A percentile compares a stretch with the other conserved stretches of the same genome.
Conservation (phyloP, 2,329 filamentous ascomycete genomes). For the Epichloe brachyelytri region DNA sequence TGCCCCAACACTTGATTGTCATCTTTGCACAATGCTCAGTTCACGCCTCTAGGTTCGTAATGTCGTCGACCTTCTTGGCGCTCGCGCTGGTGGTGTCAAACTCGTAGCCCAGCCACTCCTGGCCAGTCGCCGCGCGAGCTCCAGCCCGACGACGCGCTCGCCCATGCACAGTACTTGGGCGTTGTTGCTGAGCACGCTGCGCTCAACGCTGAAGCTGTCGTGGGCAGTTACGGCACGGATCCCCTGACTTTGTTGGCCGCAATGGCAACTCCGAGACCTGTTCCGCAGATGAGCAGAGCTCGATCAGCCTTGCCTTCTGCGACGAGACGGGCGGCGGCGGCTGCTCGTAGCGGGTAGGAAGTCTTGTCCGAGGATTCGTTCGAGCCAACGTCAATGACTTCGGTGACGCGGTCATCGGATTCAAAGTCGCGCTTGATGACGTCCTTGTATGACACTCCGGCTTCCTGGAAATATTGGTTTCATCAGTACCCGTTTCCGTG, state of each 20-base stretch:
- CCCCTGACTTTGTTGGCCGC: slow-evolving; percentile 80
- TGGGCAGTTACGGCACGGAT: slow-evolving; percentile 82
- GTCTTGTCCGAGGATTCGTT: slow-evolving; percentile 56
- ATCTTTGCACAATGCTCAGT: too few relatives aligned
- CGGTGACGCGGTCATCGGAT: slow-evolving; percentile 50
- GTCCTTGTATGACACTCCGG: slow-evolving; percentile 67
- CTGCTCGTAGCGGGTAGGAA: slow-evolving; percentile 68
- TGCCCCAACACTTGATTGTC: too few relatives aligned
- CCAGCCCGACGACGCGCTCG: slow-evolving; percentile 69
- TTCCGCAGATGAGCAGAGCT: slow-evolving; percentile 73
- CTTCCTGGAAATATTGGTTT: slow-evolving; percentile 34
- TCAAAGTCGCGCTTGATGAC: slow-evolving; percentile 62
- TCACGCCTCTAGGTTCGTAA: slow-evolving; percentile 23
- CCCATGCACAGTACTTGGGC: slow-evolving; percentile 81
- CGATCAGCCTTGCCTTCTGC: slow-evolving; percentile 56
- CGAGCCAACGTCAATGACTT: slow-evolving; percentile 64
- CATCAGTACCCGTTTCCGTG: neutral
- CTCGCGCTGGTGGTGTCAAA: slow-evolving; percentile 51
- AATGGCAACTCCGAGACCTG: slow-evolving; percentile 77
- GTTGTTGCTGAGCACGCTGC: slow-evolving; percentile 70
- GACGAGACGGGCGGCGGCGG: slow-evolving; percentile 54
- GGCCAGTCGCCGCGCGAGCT: slow-evolving; percentile 63
- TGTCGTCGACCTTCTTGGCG: slow-evolving; percentile 32
- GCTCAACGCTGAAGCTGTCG: slow-evolving; percentile 73
- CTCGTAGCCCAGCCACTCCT: slow-evolving; percentile 75